Percentiles rank a stretch among this genome's conserved stretches.
These are phyloP conservation scores for Balansia obtecta DNA, from an alignment of 2,329 filamentous ascomycete genomes.

Conservation along the genomic window DNA sequence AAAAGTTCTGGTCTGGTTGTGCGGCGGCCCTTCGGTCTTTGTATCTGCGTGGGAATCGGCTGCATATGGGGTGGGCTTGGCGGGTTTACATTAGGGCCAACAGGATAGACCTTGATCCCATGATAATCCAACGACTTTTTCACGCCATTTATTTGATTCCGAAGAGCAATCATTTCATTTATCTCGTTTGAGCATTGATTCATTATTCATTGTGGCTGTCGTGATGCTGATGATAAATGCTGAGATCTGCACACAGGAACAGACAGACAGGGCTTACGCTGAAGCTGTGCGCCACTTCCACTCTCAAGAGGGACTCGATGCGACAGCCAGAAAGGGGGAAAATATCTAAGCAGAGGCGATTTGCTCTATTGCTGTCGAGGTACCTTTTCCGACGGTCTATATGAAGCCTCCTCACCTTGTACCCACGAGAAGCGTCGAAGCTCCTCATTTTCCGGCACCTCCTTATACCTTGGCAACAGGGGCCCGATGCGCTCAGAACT, in stretches of 20 bases:
- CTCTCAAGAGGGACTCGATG: not conserved
- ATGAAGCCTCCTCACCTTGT: conserved; percentile 14
- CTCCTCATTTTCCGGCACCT: not conserved
- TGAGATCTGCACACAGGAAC: no score
- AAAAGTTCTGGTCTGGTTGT: conserved; percentile 20
- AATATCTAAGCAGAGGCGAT: not conserved
- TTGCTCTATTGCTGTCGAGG: not conserved
- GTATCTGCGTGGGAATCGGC: conserved; percentile 17
- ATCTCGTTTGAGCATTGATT: no score
- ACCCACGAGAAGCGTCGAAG: conserved; percentile 18
- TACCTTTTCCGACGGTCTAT: conserved; percentile 12
- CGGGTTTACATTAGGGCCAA: conserved; percentile 15
- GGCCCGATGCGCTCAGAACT: conserved; percentile 19
- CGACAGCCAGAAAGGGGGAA: not conserved
- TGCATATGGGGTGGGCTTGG: conserved; percentile 18
- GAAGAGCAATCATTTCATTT: no score
- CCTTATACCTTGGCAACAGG: conserved; percentile 21
- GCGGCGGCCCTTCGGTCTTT: conserved; percentile 19
- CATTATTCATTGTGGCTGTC: no score
- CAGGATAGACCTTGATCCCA: conserved; percentile 16
- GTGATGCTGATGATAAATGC: no score
- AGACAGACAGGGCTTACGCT: no score
- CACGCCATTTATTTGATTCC: conserved; percentile 14
- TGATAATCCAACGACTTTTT: conserved; percentile 18
- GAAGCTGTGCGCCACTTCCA: no score